These are phyloP conservation scores for Trichoderma simmonsii DNA, from an alignment of 2,329 filamentous ascomycete species.

Conservation along the genomic window DNA sequence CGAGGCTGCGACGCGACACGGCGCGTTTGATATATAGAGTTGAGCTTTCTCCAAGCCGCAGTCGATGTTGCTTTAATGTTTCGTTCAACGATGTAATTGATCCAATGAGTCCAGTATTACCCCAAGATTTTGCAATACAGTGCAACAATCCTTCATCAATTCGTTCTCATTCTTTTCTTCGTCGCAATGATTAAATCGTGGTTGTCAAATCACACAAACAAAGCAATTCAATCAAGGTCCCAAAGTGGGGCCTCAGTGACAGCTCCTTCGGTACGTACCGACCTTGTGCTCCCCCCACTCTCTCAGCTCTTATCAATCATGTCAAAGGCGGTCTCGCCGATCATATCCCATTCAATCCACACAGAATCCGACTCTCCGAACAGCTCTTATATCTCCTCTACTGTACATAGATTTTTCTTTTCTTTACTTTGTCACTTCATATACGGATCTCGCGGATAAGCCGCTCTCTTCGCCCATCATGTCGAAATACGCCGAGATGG, in stretches of 20 bases:
- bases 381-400: not conserved
- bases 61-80: not conserved
- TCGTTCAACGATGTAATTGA: not conserved
- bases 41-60: not conserved
- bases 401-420: not conserved
- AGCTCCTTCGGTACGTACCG: conserved; percentile 4
- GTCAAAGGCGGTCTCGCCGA: conserved; percentile 2
- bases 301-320: conserved; percentile 3
- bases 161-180: not conserved
- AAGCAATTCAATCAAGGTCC: not conserved
- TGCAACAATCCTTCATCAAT: not conserved
- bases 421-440: not conserved
- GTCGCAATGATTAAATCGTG: too few species aligned
- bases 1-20: conserved; percentile 19
- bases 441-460: not conserved
- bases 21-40: not conserved
- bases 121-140: too few species aligned
- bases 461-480: conserved; percentile 29
- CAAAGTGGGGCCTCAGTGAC: not conserved
- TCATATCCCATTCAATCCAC: not conserved
- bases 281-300: not conserved
- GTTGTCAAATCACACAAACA: not conserved
- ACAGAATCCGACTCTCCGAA: not conserved
- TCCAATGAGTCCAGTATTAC: too few species aligned
- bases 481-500: conserved; percentile 50